Conservation (phyloP, 2,329 filamentous ascomycete species). For the Trichoderma aggressivum region DNA sequence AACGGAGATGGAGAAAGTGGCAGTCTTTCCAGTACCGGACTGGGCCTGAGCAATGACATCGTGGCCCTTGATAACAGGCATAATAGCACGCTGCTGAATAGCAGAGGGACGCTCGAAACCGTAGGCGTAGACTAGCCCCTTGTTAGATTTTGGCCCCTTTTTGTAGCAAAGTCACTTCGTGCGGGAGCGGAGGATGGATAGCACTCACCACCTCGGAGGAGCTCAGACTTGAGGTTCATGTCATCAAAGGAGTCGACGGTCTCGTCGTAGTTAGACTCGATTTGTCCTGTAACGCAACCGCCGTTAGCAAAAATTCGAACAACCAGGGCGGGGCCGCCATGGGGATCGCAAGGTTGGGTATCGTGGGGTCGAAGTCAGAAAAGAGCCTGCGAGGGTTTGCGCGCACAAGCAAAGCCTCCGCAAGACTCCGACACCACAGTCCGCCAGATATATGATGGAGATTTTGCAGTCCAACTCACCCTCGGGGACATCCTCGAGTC, state of each 20-base stretch:
- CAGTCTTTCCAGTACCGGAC: slow-evolving; percentile 99
- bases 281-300: slow-evolving; percentile 66
- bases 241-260: slow-evolving; percentile 98
- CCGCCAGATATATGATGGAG: background rate
- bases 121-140: slow-evolving; percentile 78
- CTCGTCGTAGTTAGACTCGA: slow-evolving; percentile 99
- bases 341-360: slow-evolving; percentile 6
- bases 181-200: slow-evolving; percentile 17
- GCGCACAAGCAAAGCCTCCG: background rate
- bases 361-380: slow-evolving; percentile 17
- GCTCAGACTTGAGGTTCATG: slow-evolving; percentile 95
- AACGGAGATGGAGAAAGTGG: slow-evolving; percentile 98
- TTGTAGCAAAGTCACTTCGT: background rate
- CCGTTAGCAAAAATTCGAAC: slow-evolving; percentile 24
- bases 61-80: slow-evolving; percentile 99
- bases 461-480: slow-evolving; percentile 54
- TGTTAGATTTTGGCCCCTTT: slow-evolving; percentile 25
- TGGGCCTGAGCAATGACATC: slow-evolving; percentile 99
- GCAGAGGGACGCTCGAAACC: slow-evolving; percentile 99
- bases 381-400: slow-evolving; percentile 5
- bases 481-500: slow-evolving; percentile 97
- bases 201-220: slow-evolving; percentile 79
- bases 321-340: background rate
- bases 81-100: slow-evolving; percentile 99
- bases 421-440: background rate